phyloP scores from a whole-genome alignment of 2,329 filamentous ascomycete genomes.

The Fusarium austroafricanum region DNA sequence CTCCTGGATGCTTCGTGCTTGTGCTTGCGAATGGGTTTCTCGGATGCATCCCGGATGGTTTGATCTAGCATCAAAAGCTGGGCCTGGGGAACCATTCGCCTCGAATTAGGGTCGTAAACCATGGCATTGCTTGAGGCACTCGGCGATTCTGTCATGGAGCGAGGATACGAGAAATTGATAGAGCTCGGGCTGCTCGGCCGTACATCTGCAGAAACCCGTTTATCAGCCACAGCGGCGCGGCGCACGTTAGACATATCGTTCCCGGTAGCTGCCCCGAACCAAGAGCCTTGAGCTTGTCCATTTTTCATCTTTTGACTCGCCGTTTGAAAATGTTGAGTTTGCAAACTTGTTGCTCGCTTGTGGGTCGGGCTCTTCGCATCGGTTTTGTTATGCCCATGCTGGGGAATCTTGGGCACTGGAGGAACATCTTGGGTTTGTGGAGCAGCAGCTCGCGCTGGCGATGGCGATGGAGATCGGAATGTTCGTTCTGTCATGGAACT shows the following conservation, averaged over 20 bases:
- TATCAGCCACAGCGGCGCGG: slow-evolving; percentile 55
- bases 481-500: slow-evolving; percentile 90
- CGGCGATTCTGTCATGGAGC: slow-evolving; percentile 56
- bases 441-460: slow-evolving; percentile 62
- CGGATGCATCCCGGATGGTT: slow-evolving; percentile 53
- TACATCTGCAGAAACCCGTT: slow-evolving; percentile 47
- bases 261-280: slow-evolving; percentile 60
- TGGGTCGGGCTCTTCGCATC: slow-evolving; percentile 48
- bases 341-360: slow-evolving; percentile 57
- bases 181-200: slow-evolving; percentile 61
- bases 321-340: slow-evolving; percentile 62
- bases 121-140: slow-evolving; percentile 56
- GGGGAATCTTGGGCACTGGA: slow-evolving; percentile 80
- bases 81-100: slow-evolving; percentile 67
- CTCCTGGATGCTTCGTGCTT: slow-evolving; percentile 55
- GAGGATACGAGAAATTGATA: slow-evolving; percentile 70
- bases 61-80: slow-evolving; percentile 59
- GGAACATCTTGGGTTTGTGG: slow-evolving; percentile 65
- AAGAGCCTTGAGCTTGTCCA: slow-evolving; percentile 56
- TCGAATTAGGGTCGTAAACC: slow-evolving; percentile 74
- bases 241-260: slow-evolving; percentile 60
- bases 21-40: slow-evolving; percentile 55
- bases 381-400: slow-evolving; percentile 51
- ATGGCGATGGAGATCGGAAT: slow-evolving; percentile 84
- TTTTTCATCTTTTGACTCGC: slow-evolving; percentile 64